These are phyloP conservation scores for Hippophae gyantsensis DNA, from an alignment of 306 rosid species.

Conservation along the genomic window DNA sequence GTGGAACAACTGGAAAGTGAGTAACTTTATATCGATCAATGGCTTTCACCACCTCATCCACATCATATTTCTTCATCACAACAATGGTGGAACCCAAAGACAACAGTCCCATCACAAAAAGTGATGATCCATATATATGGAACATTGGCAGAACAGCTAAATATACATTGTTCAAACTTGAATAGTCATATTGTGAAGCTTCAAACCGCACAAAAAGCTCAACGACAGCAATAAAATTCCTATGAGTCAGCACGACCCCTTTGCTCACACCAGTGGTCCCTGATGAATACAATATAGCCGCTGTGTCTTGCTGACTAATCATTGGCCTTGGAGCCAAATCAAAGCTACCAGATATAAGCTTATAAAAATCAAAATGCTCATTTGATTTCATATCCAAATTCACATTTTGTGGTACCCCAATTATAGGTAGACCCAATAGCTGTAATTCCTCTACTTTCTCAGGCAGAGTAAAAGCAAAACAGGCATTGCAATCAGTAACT, in stretches of 20 bases:
- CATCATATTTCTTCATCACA: constrained; percentile 55
- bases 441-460: constrained; percentile 32
- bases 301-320: constrained; percentile 66
- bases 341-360: constrained; percentile 29
- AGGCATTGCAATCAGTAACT: constrained; percentile 34
- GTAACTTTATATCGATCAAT: constrained; percentile 56
- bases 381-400: constrained; percentile 13
- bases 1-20: constrained; percentile 71
- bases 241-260: constrained; percentile 63
- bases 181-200: constrained; percentile 57
- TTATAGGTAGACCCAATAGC: constrained; percentile 33
- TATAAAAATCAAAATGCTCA: constrained; percentile 26
- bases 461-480: constrained; percentile 35
- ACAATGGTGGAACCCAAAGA: constrained; percentile 64
- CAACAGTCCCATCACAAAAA: constrained; percentile 48
- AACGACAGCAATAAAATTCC: constrained; percentile 49
- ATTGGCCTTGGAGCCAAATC: constrained; percentile 36
- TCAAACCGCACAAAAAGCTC: constrained; percentile 63
- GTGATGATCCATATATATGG: constrained; percentile 61
- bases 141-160: constrained; percentile 75
- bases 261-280: constrained; percentile 83
- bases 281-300: constrained; percentile 67
- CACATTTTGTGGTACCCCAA: constrained; percentile 51
- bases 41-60: constrained; percentile 34
- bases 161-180: constrained; percentile 41